These are phyloP conservation scores for Aspergillus brunneoviolaceus DNA, from an alignment of 2,329 filamentous ascomycete genomes.

Conservation along the genomic window DNA sequence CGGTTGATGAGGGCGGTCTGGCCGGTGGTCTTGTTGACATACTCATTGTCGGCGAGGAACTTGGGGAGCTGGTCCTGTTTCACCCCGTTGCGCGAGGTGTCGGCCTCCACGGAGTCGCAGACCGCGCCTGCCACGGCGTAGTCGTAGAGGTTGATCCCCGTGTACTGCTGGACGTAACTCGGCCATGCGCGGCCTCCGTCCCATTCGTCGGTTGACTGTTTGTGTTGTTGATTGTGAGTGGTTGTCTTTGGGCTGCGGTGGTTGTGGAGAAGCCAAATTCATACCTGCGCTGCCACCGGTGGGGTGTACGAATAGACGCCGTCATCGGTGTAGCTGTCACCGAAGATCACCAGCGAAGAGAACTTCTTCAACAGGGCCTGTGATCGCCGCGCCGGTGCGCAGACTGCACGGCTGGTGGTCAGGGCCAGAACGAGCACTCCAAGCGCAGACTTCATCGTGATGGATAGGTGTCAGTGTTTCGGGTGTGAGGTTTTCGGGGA, in stretches of 20 bases:
- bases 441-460: neutral
- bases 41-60: slow-evolving; percentile 29
- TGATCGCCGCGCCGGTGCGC: neutral
- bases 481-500: neutral
- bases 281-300: slow-evolving; percentile 58
- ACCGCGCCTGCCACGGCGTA: slow-evolving; percentile 73
- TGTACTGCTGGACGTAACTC: slow-evolving; percentile 62
- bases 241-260: too few relatives aligned
- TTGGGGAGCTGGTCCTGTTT: slow-evolving; percentile 59
- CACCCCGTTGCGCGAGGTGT: slow-evolving; percentile 60
- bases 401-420: neutral
- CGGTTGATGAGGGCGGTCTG: slow-evolving; percentile 42
- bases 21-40: slow-evolving; percentile 15
- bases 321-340: slow-evolving; percentile 77
- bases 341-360: slow-evolving; percentile 59
- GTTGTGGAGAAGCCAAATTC: slow-evolving; percentile 36
- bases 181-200: slow-evolving; percentile 69
- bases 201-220: slow-evolving; percentile 52
- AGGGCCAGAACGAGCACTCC: neutral
- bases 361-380: slow-evolving; percentile 42
- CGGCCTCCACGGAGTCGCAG: slow-evolving; percentile 64
- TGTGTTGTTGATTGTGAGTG: neutral
- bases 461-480: neutral
- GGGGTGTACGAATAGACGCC: slow-evolving; percentile 65
- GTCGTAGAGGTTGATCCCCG: slow-evolving; percentile 55